phyloP scores from a whole-genome alignment of 495 filamentous ascomycete species.

The Glonium stellatum region DNA sequence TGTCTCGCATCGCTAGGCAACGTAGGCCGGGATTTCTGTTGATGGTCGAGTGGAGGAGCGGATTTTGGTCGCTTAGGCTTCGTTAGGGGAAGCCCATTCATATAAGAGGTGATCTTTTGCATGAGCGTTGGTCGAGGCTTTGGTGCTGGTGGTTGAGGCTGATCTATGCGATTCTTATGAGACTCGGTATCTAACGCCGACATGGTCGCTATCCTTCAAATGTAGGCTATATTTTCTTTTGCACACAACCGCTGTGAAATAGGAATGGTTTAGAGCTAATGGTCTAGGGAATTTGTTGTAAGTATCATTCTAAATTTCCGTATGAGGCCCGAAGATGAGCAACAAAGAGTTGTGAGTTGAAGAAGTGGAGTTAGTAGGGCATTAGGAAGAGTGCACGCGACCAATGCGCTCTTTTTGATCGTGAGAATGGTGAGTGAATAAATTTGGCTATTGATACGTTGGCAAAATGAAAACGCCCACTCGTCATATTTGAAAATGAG shows the following conservation, averaged over 20 bases:
- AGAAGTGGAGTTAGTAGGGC: background rate
- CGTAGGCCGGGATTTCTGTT: background rate
- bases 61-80: background rate
- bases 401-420: background rate
- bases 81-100: background rate
- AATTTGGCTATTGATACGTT: background rate
- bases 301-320: too few species aligned
- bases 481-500: background rate
- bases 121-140: background rate
- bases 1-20: background rate
- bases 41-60: background rate
- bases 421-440: background rate
- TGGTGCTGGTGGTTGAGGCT: background rate
- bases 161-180: background rate
- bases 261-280: too few species aligned
- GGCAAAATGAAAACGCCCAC: background rate
- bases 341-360: too few species aligned
- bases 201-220: too few species aligned
- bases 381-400: background rate
- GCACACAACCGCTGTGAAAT: too few species aligned
- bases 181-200: too few species aligned
- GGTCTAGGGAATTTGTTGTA: too few species aligned
- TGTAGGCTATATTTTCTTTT: too few species aligned
- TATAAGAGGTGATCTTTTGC: background rate
- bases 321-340: too few species aligned